Evolutionary conservation across 2,329 filamentous ascomycete species (phyloP).

Genomic region (Escovopsis sp.): DNA sequence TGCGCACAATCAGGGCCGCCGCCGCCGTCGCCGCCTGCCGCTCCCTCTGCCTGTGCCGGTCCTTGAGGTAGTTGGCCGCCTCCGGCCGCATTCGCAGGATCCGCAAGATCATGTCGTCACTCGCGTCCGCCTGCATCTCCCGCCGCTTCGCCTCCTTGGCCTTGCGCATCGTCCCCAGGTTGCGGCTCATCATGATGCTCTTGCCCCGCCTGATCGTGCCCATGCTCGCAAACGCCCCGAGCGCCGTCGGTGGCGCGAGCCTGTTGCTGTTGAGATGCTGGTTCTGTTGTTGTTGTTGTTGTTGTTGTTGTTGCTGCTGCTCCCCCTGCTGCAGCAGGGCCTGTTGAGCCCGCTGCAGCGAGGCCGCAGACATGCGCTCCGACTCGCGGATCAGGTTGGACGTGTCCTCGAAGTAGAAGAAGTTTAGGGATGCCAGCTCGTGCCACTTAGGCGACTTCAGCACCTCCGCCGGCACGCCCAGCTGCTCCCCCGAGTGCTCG

Average conservation of each 20-base stretch:
- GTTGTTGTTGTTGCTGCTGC: slow-evolving; percentile 9
- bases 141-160: slow-evolving; percentile 93
- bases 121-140: slow-evolving; percentile 90
- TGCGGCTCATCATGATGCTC: slow-evolving; percentile 87
- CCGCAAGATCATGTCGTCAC: slow-evolving; percentile 92
- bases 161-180: slow-evolving; percentile 89
- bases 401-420: slow-evolving; percentile 94
- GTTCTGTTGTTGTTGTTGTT: too few species aligned
- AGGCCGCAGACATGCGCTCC: slow-evolving; percentile 86
- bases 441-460: slow-evolving; percentile 97
- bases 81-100: slow-evolving; percentile 93
- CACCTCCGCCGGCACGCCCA: slow-evolving; percentile 80
- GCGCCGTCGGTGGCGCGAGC: slow-evolving; percentile 48
- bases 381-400: slow-evolving; percentile 89
- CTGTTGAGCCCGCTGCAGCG: slow-evolving; percentile 58
- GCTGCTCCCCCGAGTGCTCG: slow-evolving; percentile 62
- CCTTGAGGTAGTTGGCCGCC: slow-evolving; percentile 72
- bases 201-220: slow-evolving; percentile 51
- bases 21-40: slow-evolving; percentile 78
- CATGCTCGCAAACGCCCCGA: slow-evolving; percentile 47
- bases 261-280: slow-evolving; percentile 19
- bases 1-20: slow-evolving; percentile 85
- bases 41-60: slow-evolving; percentile 87
- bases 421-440: slow-evolving; percentile 89
- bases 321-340: slow-evolving; percentile 38